Evolutionary conservation across 305 asterid species (phyloP).

Genomic region (Fraxinus nigra): DNA sequence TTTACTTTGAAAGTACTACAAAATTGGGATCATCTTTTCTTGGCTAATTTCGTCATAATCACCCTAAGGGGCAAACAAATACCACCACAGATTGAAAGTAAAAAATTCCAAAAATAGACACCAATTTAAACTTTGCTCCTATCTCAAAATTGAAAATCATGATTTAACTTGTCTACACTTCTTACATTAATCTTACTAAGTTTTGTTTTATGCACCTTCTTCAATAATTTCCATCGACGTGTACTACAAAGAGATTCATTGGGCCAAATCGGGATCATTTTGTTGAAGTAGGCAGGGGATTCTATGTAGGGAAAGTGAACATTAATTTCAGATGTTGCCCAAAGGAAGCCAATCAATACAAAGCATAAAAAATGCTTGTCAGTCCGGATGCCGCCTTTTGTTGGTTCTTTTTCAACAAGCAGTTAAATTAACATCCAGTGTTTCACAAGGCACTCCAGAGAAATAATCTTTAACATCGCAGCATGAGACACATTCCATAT

Average conservation of each 20-base stretch:
- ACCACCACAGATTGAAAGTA: neutral
- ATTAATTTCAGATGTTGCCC: neutral
- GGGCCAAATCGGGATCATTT: neutral
- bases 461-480: neutral
- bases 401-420: neutral
- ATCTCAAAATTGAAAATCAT: neutral
- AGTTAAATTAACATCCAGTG: neutral
- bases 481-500: slow-evolving; percentile 10
- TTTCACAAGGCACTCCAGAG: neutral
- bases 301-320: neutral
- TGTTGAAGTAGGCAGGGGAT: neutral
- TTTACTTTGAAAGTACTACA: neutral
- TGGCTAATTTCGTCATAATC: neutral
- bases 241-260: neutral
- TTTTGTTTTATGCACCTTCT: neutral
- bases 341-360: neutral
- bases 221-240: neutral
- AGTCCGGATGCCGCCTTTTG: neutral
- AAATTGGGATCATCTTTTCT: neutral
- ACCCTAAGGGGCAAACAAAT: neutral
- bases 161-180: slow-evolving; percentile 2
- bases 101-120: neutral
- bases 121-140: neutral
- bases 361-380: neutral
- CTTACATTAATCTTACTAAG: neutral